Conservation (phyloP, 805 yeast genomes). For the Wickerhamomyces hampshirensis region DNA sequence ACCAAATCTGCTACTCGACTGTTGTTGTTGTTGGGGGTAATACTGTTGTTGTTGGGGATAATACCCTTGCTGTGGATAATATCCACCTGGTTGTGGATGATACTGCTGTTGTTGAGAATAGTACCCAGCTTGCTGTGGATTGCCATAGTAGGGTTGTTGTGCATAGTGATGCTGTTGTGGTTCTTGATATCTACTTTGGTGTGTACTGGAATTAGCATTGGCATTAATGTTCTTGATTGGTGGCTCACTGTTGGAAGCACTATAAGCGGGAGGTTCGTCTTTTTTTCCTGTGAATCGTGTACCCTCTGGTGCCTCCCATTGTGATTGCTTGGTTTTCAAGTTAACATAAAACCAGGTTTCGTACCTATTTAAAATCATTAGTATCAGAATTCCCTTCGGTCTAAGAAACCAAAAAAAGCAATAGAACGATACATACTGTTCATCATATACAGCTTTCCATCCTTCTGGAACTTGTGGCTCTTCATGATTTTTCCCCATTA, state of each 20-base stretch:
- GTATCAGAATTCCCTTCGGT: background rate
- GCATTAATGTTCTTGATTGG: background rate
- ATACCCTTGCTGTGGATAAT: constrained; percentile 24
- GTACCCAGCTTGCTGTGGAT: constrained; percentile 27
- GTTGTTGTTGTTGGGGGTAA: constrained; percentile 18
- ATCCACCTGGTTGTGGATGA: constrained; percentile 26
- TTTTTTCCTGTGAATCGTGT: constrained; percentile 36
- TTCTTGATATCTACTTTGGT: constrained; percentile 2
- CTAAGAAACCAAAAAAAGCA: background rate
- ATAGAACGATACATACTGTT: constrained; percentile 28
- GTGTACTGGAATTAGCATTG: background rate
- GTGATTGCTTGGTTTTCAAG: constrained; percentile 65
- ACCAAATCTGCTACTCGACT: constrained; percentile 26
- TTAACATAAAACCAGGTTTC: constrained; percentile 80
- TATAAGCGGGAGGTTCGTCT: constrained; percentile 38
- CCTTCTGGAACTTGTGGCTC: constrained; percentile 59
- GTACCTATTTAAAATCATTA: constrained; percentile 28
- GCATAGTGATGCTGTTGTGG: constrained; percentile 14
- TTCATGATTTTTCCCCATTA: constrained; percentile 5
- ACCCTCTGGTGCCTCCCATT: constrained; percentile 83
- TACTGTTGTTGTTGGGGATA: constrained; percentile 25
- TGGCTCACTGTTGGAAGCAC: constrained; percentile 14
- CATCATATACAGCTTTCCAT: constrained; percentile 73
- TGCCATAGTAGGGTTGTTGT: too few species aligned
- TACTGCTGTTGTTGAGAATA: constrained; percentile 19